Percentiles rank a stretch among this genome's conserved stretches.
Evolutionary conservation across 148 eudicot genomes (phyloP).

Genomic region (Selenicereus undatus): DNA sequence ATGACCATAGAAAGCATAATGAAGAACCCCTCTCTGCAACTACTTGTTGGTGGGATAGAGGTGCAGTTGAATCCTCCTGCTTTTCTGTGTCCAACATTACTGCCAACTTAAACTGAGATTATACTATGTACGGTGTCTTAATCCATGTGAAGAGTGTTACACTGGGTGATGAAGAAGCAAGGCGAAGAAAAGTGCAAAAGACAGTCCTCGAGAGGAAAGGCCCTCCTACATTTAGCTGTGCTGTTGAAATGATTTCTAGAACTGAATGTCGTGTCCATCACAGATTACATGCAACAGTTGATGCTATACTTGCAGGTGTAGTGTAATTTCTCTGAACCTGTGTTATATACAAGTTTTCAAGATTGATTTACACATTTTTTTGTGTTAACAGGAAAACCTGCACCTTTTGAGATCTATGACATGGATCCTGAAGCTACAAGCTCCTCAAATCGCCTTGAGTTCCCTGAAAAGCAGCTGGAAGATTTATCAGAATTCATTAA

Average conservation of each 20-base stretch:
- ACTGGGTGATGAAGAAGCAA: constrained; percentile 96
- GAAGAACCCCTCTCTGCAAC: constrained; percentile 86
- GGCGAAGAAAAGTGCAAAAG: constrained; percentile 95
- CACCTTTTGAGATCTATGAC: constrained; percentile 64
- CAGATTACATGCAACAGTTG: constrained; percentile 85
- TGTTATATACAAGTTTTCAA: not conserved
- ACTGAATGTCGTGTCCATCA: constrained; percentile 91
- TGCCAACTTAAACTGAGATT: constrained; percentile 3
- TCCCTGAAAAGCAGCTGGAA: constrained; percentile 29
- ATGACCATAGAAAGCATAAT: constrained; percentile 87
- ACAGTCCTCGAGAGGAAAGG: constrained; percentile 99
- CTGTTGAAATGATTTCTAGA: constrained; percentile 88
- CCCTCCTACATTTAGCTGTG: constrained; percentile 87
- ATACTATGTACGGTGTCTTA: constrained; percentile 3
- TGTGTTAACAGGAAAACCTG: constrained; percentile 49
- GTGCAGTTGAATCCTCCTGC: constrained; percentile 28
- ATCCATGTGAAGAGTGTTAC: constrained; percentile 69
- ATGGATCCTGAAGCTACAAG: constrained; percentile 50
- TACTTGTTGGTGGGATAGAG: constrained; percentile 98
- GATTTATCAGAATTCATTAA: constrained; percentile 33
- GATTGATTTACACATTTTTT: not conserved
- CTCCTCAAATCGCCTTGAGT: constrained; percentile 27
- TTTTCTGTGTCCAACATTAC: not conserved
- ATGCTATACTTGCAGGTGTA: constrained; percentile 87
- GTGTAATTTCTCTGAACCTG: constrained; percentile 10